Percentiles rank a stretch among this genome's conserved stretches.
Conservation (phyloP, 164 flowering plant species). For the Litsea cubeba region DNA sequence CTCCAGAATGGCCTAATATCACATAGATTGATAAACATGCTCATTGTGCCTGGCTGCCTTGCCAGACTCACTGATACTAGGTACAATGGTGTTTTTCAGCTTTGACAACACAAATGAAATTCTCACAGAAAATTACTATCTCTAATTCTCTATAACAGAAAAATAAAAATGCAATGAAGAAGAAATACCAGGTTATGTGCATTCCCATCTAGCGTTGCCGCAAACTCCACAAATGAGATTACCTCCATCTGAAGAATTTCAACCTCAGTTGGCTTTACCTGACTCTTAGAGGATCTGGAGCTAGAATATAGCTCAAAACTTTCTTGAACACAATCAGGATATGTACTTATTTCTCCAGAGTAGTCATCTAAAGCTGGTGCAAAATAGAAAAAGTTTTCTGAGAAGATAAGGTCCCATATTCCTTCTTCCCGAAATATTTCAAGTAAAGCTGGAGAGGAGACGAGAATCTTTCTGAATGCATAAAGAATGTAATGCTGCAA, state of each 20-base stretch:
- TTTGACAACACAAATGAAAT: background rate
- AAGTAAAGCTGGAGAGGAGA: slow-evolving; percentile 49
- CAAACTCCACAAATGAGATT: slow-evolving; percentile 75
- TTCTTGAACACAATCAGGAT: slow-evolving; percentile 11
- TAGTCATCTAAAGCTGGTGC: slow-evolving; percentile 42
- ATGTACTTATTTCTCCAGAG: slow-evolving; percentile 25
- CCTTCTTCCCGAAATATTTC: slow-evolving; percentile 79
- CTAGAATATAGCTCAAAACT: slow-evolving; percentile 14
- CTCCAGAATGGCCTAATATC: background rate
- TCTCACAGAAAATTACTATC: background rate
- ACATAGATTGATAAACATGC: background rate
- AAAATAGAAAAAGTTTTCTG: slow-evolving; percentile 85
- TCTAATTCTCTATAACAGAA: background rate
- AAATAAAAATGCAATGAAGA: slow-evolving; percentile 1
- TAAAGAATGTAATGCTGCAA: slow-evolving; percentile 59
- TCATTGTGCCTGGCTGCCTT: background rate
- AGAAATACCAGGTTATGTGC: slow-evolving; percentile 67
- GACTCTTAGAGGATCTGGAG: slow-evolving; percentile 19
- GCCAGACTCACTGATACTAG: background rate
- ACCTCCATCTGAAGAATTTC: slow-evolving; percentile 69
- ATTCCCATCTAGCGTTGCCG: slow-evolving; percentile 65
- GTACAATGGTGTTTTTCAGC: background rate
- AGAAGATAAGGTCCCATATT: slow-evolving; percentile 85
- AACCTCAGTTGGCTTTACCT: slow-evolving; percentile 28
- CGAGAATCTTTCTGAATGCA: slow-evolving; percentile 68